These are phyloP conservation scores for Kurtzmaniella fragi DNA, from an alignment of 805 yeast genomes.

Conservation along the genomic window DNA sequence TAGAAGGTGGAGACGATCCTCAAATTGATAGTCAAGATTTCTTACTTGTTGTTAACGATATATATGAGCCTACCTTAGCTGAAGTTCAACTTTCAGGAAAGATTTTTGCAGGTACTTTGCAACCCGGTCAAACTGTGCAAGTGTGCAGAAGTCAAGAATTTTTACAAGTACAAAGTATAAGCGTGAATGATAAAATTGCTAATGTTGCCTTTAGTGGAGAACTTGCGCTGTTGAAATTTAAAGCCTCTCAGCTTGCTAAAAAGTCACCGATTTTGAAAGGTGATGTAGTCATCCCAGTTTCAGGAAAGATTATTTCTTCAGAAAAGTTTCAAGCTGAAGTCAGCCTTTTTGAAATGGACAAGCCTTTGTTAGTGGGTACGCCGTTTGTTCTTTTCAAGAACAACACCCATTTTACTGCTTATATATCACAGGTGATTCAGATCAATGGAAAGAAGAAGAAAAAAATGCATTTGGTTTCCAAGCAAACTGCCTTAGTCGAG, in stretches of 20 bases:
- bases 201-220: constrained; percentile 61
- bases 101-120: constrained; percentile 61
- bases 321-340: constrained; percentile 23
- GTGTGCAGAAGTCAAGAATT: constrained; percentile 48
- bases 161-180: constrained; percentile 39
- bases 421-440: constrained; percentile 43
- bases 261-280: constrained; percentile 59
- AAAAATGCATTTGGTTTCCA: constrained; percentile 52
- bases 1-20: constrained; percentile 11
- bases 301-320: constrained; percentile 20
- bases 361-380: constrained; percentile 78
- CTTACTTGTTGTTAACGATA: constrained; percentile 60
- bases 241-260: constrained; percentile 42
- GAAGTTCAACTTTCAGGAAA: constrained; percentile 59
- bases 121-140: constrained; percentile 62
- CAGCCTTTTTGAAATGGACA: constrained; percentile 39
- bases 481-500: constrained; percentile 54
- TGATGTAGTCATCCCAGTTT: constrained; percentile 37
- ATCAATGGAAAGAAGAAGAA: constrained; percentile 38
- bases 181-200: constrained; percentile 33
- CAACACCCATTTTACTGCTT: constrained; percentile 66
- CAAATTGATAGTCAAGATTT: constrained; percentile 39
- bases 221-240: constrained; percentile 41
- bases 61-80: constrained; percentile 42
- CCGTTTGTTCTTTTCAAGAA: constrained; percentile 76